phyloP scores from a whole-genome alignment of 106 monocot genomes.

The Narthecium ossifragum region DNA sequence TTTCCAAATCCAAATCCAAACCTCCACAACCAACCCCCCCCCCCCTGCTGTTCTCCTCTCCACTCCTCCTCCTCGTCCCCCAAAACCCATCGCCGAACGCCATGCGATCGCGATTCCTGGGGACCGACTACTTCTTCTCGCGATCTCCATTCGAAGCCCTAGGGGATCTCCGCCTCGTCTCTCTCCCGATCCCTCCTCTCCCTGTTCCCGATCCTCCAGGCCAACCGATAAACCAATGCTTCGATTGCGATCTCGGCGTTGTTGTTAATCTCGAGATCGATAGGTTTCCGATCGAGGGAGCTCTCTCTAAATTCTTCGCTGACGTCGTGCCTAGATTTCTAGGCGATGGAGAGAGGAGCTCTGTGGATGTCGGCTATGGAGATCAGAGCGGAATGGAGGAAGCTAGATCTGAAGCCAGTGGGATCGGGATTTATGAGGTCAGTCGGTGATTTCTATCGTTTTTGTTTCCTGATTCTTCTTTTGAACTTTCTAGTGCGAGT shows the following conservation, averaged over 20 bases:
- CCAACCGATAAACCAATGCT: conserved; percentile 4
- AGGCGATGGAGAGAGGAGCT: background rate
- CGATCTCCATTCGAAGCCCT: conserved; percentile 20
- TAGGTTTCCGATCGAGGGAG: conserved; percentile 34
- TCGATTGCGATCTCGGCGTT: conserved; percentile 10
- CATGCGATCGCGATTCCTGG: conserved; percentile 74
- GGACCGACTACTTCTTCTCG: conserved; percentile 48
- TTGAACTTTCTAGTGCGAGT: background rate
- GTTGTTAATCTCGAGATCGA: conserved; percentile 24
- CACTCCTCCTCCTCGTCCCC: background rate
- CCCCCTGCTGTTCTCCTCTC: background rate
- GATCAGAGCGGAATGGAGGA: no score
- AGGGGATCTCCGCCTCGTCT: conserved; percentile 16
- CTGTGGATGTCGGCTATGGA: background rate
- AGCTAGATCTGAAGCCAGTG: background rate
- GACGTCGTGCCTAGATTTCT: conserved; percentile 38
- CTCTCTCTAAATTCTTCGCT: conserved; percentile 46
- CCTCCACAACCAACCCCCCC: background rate
- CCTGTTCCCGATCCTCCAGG: conserved; percentile 11
- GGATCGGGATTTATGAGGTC: conserved; percentile 4
- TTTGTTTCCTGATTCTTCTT: background rate
- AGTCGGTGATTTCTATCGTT: background rate
- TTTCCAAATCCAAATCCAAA: background rate
- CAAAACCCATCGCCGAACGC: background rate
- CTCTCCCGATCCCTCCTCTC: conserved; percentile 28